These are phyloP conservation scores for Parathielavia appendiculata DNA, from an alignment of 495 filamentous ascomycete species.

Conservation along the genomic window DNA sequence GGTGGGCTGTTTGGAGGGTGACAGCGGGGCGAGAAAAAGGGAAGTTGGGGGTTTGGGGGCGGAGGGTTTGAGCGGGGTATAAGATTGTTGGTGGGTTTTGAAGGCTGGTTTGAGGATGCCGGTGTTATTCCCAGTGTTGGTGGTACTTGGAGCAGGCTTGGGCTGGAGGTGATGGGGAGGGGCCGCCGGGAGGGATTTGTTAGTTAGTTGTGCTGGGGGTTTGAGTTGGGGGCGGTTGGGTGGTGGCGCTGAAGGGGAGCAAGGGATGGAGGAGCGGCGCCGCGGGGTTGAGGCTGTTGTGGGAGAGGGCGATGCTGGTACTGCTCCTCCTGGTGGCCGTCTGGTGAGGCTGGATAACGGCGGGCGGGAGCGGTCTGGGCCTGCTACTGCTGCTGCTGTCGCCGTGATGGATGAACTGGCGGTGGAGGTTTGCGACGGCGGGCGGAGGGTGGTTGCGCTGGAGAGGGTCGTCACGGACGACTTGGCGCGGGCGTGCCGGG, in stretches of 20 bases:
- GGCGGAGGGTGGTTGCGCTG: slow-evolving; percentile 41
- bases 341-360: slow-evolving; percentile 12
- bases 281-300: slow-evolving; percentile 4
- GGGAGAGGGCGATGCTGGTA: slow-evolving; percentile 9
- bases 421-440: slow-evolving; percentile 30
- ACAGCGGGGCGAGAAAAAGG: slow-evolving; percentile 48
- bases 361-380: slow-evolving; percentile 19
- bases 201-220: not conserved
- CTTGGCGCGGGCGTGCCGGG: slow-evolving; percentile 31
- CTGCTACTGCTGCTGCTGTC: slow-evolving; percentile 20
- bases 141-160: not conserved
- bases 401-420: slow-evolving; percentile 22
- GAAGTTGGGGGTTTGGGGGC: slow-evolving; percentile 53
- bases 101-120: slow-evolving; percentile 44
- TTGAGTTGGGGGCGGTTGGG: not conserved
- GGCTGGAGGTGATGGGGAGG: not conserved
- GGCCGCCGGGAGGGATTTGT: not conserved
- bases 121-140: slow-evolving; percentile 10
- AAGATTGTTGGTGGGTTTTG: slow-evolving; percentile 64
- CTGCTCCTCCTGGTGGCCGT: not conserved
- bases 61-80: slow-evolving; percentile 57
- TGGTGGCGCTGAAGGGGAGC: not conserved
- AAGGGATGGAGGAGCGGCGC: not conserved
- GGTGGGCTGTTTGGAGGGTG: slow-evolving; percentile 47
- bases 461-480: slow-evolving; percentile 41